Percentiles rank a stretch among this genome's conserved stretches.
phyloP scores from a whole-genome alignment of 1,284 basidiomycete genomes.

The Boletus hoseneyae region DNA sequence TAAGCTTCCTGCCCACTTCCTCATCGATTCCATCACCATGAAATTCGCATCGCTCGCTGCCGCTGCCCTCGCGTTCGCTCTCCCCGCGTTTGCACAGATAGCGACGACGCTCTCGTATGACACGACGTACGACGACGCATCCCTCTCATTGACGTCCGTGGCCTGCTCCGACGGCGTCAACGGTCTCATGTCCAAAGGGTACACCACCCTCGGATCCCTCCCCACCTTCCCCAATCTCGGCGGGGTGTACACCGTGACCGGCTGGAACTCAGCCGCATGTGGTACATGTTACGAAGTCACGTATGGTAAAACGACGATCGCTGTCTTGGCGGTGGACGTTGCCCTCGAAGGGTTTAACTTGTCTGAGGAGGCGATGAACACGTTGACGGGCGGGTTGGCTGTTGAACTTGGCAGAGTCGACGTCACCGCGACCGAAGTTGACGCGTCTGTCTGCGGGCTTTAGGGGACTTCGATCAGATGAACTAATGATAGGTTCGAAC shows the following conservation, averaged over 20 bases:
- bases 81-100: slow-evolving; percentile 18
- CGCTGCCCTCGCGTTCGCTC: slow-evolving; percentile 12
- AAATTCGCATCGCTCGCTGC: slow-evolving; percentile 19
- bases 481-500: neutral
- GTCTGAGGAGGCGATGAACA: slow-evolving; percentile 35
- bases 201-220: slow-evolving; percentile 44
- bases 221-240: slow-evolving; percentile 52
- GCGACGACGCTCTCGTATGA: slow-evolving; percentile 29
- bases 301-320: slow-evolving; percentile 24
- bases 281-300: slow-evolving; percentile 36
- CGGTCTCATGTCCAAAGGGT: slow-evolving; percentile 41
- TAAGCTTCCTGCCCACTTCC: neutral
- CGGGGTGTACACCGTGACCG: slow-evolving; percentile 38
- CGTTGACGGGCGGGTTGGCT: slow-evolving; percentile 32
- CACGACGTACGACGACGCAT: slow-evolving; percentile 38
- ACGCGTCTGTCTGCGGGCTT: slow-evolving; percentile 25
- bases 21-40: slow-evolving; percentile 13
- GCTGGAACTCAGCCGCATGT: slow-evolving; percentile 32
- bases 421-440: slow-evolving; percentile 21
- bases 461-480: neutral
- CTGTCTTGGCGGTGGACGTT: slow-evolving; percentile 34
- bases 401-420: slow-evolving; percentile 26
- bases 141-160: slow-evolving; percentile 34
- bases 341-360: slow-evolving; percentile 34
- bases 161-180: slow-evolving; percentile 49